Conservation (phyloP, 306 rosid genomes). For the Senna siamea region DNA sequence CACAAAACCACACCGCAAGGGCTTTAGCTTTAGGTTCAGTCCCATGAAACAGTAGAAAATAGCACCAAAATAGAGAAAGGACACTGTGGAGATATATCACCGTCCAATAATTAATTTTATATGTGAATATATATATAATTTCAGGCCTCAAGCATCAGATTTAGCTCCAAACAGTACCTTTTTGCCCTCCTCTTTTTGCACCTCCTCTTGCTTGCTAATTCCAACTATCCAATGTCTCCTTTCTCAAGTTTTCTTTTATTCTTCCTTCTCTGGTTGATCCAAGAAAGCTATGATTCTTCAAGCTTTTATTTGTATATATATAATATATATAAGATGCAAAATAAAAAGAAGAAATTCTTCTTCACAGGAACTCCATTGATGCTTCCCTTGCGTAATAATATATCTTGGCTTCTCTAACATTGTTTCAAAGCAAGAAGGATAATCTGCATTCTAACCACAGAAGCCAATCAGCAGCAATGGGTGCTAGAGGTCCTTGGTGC, state of each 20-base stretch:
- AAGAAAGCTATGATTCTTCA: constrained; percentile 89
- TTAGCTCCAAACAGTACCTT: constrained; percentile 45
- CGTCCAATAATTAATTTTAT: too few species aligned
- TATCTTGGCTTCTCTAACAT: constrained; percentile 58
- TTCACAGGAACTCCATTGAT: constrained; percentile 47
- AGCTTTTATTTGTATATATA: constrained; percentile 24
- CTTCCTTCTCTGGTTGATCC: constrained; percentile 75
- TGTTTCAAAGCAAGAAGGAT: constrained; percentile 44
- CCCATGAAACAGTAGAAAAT: constrained; percentile 71
- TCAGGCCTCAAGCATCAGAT: constrained; percentile 34
- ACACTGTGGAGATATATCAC: constrained; percentile 31
- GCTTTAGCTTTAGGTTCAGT: constrained; percentile 67
- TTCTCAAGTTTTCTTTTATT: constrained; percentile 96
- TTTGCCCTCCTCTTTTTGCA: constrained; percentile 38
- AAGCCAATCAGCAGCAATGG: constrained; percentile 57
- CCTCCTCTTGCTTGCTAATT: constrained; percentile 85
- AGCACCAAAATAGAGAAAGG: constrained; percentile 43
- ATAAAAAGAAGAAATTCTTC: constrained; percentile 46
- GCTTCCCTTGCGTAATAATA: constrained; percentile 58
- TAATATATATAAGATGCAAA: constrained; percentile 45
- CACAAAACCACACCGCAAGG: constrained; percentile 21
- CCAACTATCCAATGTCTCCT: constrained; percentile 80
- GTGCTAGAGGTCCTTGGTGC: constrained; percentile 42
- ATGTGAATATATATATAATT: too few species aligned
- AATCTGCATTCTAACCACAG: constrained; percentile 32